A percentile compares a stretch with the other conserved stretches of the same genome.
Conservation (phyloP, 306 rosid genomes). For the Lablab purpureus region DNA sequence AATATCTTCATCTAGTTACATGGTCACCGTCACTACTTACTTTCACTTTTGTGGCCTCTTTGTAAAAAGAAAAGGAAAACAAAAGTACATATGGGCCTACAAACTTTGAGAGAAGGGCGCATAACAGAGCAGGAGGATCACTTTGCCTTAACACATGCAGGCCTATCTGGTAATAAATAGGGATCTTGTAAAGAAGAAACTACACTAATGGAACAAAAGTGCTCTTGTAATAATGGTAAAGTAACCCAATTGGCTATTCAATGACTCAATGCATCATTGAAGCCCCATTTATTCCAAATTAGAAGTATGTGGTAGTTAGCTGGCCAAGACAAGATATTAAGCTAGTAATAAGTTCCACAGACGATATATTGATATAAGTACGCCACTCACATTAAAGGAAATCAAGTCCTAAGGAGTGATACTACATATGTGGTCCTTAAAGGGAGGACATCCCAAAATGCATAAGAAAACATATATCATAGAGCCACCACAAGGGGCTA, state of each 20-base stretch:
- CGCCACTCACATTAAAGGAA: constrained; percentile 44
- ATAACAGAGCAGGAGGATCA: not conserved
- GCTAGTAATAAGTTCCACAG: constrained; percentile 8
- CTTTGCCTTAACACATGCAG: not conserved
- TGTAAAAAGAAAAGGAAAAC: not conserved
- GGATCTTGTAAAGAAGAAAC: not conserved
- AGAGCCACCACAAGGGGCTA: constrained; percentile 29
- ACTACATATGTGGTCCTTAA: constrained; percentile 15
- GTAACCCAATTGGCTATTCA: not conserved
- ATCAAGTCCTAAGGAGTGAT: constrained; percentile 46
- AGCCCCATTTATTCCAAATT: not conserved
- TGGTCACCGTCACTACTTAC: not conserved
- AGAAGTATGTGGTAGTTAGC: not conserved
- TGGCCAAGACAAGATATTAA: constrained; percentile 26
- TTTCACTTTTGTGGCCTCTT: constrained; percentile 5
- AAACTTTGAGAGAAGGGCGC: not conserved
- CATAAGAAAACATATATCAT: constrained; percentile 33
- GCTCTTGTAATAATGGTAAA: not conserved
- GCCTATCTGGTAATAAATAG: not conserved
- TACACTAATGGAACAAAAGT: not conserved
- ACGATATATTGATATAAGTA: constrained; percentile 26
- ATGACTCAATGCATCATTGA: not conserved
- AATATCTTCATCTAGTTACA: not conserved
- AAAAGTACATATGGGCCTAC: not conserved
- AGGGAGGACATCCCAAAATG: constrained; percentile 28